Evolutionary conservation across 2,329 filamentous ascomycete genomes (phyloP), one percentile per base, ranked within the genome.

Genomic region (Monosporascus sp.): DNA sequence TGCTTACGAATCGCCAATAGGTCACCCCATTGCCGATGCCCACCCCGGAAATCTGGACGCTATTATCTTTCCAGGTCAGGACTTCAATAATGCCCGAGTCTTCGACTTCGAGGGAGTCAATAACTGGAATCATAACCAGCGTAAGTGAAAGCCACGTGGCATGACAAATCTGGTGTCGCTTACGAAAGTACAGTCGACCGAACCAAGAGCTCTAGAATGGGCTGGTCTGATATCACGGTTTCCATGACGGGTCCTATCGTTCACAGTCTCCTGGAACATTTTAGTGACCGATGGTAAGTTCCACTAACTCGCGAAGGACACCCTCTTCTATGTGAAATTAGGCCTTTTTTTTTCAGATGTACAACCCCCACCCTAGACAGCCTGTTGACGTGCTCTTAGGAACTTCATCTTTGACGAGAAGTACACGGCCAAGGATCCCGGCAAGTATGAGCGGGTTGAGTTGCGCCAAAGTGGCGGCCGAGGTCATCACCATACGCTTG

Each of bases 361-460:
- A 11, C 27, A 31, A 5, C 27, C 8, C 3, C 27, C 27, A 1
- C 9, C 9, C 27, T 31, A 31, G 27, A 11, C 8, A 31, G 9
- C 27, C 27, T 24, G 34, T 51, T 68, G 50, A 67, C 48, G 1
- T 1, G 20, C 0, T 9, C 3, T 11, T 20, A 80, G 78, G 80
- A 96, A 96, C 72, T 95, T 89, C 66, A 92, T 97, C 58, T 96
- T 84, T 59, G 79, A 84, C 52, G 83, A 88, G 49, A 97, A 97
- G 68, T 97, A 97, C 66, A 64, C 70, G 50, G 65, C 68, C 45
- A 76, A 76, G 50, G 72, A 78, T 47, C 71, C 75, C 0, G 75
- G 75, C 38, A 80, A 80, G 60, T 84, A 84, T 52, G 60, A 70
- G 48, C 66, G 65, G 4, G 41, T 71, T 38, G 53, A 55, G 38